phyloP scores from a whole-genome alignment of 1,284 basidiomycete genomes.

The Pyrrhoderma lamaoense region DNA sequence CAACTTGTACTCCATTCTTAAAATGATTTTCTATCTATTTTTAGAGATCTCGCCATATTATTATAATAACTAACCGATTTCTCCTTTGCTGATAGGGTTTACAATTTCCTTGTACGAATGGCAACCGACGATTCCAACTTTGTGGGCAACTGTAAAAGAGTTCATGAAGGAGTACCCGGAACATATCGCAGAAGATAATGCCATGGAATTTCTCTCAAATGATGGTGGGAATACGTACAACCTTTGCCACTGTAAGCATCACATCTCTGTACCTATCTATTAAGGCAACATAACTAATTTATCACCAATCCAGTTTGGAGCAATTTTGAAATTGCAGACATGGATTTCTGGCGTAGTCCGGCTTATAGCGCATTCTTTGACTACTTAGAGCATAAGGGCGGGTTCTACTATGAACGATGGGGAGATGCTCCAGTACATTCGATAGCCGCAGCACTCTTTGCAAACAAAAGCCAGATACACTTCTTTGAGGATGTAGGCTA shows the following conservation, averaged over 20 bases:
- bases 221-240: conserved; percentile 68
- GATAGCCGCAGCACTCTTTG: conserved; percentile 72
- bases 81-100: conserved; percentile 31
- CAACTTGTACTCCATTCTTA: no score
- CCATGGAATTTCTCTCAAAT: conserved; percentile 71
- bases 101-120: conserved; percentile 76
- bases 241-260: conserved; percentile 67
- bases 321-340: conserved; percentile 81
- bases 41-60: no score
- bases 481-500: conserved; percentile 66
- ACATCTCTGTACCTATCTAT: conserved; percentile 8
- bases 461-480: conserved; percentile 62
- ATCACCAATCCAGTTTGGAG: conserved; percentile 51
- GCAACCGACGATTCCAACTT: conserved; percentile 67
- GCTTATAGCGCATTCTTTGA: conserved; percentile 77
- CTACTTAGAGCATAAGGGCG: conserved; percentile 69
- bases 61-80: neutral
- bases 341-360: conserved; percentile 75
- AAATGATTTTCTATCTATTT: no score
- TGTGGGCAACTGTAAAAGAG: conserved; percentile 70
- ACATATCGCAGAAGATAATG: conserved; percentile 62
- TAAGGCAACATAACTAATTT: neutral
- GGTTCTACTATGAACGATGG: conserved; percentile 86
- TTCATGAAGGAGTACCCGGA: conserved; percentile 65
- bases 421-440: conserved; percentile 85